A percentile compares a stretch with the other conserved stretches of the same genome.
phyloP scores from a whole-genome alignment of 257 asterid genomes.

The Solanum ossicruentum region DNA sequence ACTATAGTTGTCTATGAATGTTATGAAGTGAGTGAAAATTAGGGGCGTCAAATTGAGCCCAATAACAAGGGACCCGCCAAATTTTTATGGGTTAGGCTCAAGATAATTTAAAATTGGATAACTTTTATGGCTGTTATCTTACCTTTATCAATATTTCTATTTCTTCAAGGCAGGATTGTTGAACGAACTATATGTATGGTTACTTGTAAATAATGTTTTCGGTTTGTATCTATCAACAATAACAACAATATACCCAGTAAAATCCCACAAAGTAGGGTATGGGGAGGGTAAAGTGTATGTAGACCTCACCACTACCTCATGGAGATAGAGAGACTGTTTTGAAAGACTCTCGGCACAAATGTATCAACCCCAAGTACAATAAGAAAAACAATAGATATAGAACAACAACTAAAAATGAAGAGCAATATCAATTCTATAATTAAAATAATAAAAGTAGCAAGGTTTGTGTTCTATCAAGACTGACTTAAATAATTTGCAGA shows the following conservation, averaged over 20 bases:
- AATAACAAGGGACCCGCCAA: not conserved
- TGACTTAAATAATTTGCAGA: constrained; percentile 26
- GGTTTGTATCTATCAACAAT: not conserved
- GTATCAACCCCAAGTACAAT: too few relatives aligned
- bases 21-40: not conserved
- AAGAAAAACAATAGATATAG: too few relatives aligned
- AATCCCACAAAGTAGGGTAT: too few relatives aligned
- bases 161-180: not conserved
- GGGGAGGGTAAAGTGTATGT: too few relatives aligned
- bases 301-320: too few relatives aligned
- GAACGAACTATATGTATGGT: not conserved
- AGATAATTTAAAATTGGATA: not conserved
- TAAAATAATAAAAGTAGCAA: too few relatives aligned
- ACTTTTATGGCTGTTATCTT: not conserved
- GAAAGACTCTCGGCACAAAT: too few relatives aligned
- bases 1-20: not conserved
- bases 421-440: too few relatives aligned
- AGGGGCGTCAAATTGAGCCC: not conserved
- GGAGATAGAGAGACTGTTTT: too few relatives aligned
- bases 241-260: too few relatives aligned
- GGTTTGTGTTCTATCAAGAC: not conserved
- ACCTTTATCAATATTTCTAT: not conserved
- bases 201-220: not conserved
- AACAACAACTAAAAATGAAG: too few relatives aligned
- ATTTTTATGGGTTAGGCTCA: not conserved